These are phyloP conservation scores for Trichosanthes cucumerina DNA, from an alignment of 306 rosid species.

Conservation along the genomic window DNA sequence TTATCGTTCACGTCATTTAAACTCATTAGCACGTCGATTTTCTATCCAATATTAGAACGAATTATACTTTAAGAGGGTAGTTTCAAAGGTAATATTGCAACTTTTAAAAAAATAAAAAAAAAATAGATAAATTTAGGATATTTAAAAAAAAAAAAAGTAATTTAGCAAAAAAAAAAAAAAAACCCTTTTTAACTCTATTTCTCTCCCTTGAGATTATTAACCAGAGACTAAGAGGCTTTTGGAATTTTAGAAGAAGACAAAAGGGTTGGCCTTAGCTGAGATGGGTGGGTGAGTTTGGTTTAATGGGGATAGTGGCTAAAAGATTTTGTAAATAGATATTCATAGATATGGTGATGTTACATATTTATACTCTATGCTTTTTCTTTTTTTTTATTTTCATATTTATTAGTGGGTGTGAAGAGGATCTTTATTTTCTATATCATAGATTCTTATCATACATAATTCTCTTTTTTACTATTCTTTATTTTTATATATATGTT, in stretches of 20 bases:
- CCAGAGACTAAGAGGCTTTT: background rate
- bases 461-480: background rate
- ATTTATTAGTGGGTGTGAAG: background rate
- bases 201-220: background rate
- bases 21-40: too few relatives aligned
- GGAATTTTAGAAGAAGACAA: conserved; percentile 4
- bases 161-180: too few relatives aligned
- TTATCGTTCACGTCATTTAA: too few relatives aligned
- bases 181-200: background rate
- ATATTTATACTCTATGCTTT: background rate
- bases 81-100: too few relatives aligned
- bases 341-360: conserved; percentile 12
- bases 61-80: too few relatives aligned
- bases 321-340: conserved; percentile 6
- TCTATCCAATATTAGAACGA: too few relatives aligned
- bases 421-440: background rate
- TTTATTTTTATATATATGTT: too few relatives aligned
- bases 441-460: background rate
- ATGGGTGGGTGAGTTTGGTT: background rate
- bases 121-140: too few relatives aligned
- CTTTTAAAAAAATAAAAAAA: too few relatives aligned
- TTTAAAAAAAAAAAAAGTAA: too few relatives aligned
- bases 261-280: background rate
- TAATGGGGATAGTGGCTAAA: conserved; percentile 11
- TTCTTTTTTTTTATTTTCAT: background rate